A percentile compares a stretch with the other conserved stretches of the same genome.
phyloP scores from a whole-genome alignment of 129 eudicot genomes.

The Silybum marianum region DNA sequence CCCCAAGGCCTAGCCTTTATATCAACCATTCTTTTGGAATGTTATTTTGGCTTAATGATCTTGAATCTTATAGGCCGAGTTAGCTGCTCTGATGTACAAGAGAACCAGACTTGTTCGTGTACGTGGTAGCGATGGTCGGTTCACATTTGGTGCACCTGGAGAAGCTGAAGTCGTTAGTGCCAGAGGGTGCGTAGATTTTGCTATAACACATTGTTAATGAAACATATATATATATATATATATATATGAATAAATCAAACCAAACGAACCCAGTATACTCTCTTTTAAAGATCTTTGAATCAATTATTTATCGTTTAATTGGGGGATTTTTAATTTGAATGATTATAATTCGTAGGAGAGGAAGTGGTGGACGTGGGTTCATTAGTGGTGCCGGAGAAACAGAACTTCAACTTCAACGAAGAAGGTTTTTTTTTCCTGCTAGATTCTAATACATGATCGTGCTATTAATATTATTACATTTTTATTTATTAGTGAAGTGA shows the following conservation, averaged over 20 bases:
- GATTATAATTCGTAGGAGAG: slow-evolving; percentile 66
- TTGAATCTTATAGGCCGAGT: slow-evolving; percentile 67
- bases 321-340: slow-evolving; percentile 3
- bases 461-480: neutral
- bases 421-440: slow-evolving; percentile 60
- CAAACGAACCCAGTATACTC: neutral
- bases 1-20: too few relatives aligned
- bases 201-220: neutral
- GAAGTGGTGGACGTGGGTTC: slow-evolving; percentile 95
- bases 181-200: slow-evolving; percentile 68
- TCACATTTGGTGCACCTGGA: slow-evolving; percentile 70
- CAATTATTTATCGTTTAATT: neutral
- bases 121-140: slow-evolving; percentile 84
- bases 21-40: neutral
- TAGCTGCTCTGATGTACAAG: slow-evolving; percentile 97
- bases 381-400: slow-evolving; percentile 99
- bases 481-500: neutral
- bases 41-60: slow-evolving; percentile 4
- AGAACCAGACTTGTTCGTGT: slow-evolving; percentile 90
- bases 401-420: slow-evolving; percentile 93
- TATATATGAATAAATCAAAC: neutral
- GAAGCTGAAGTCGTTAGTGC: slow-evolving; percentile 99
- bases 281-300: neutral
- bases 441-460: neutral
- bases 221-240: neutral